Evolutionary conservation across 768 basidiomycete species (phyloP), one percentile per base, ranked within the genome.

Genomic region (Kondoa malvinella): DNA sequence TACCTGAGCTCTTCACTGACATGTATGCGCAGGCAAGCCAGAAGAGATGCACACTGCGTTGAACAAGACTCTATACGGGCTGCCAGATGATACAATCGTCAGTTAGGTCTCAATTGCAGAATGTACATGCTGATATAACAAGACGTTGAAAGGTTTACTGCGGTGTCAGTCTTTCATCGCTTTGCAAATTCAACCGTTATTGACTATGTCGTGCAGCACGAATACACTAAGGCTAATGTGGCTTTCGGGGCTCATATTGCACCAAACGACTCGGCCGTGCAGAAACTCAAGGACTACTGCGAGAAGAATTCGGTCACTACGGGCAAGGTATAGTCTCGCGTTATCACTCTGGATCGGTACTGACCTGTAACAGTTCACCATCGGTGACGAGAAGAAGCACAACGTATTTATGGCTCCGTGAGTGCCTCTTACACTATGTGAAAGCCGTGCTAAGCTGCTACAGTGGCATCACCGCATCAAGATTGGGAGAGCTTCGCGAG

Each of bases 361-460:
- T 50, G 40, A 21, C 40, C 8, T 50, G 21, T 63, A 33, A 8
- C 32, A 63, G 75, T 87, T 87, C 15, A 95, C 91, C 0, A 92
- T 97, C 63, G 87, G 83, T 0, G 88, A 97, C 72, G 94, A 97
- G 80, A 92, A 91, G 78, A 80, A 84, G 71, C 92, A 89, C 88
- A 97, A 97, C 77, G 85, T 90, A 4, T 25, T 66, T 25, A 12
- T n/a, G 61, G 31, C 29, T 34, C 61, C 29, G 61, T 63, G n/a
- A 63, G 61, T 8, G 3, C 3, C 15, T 63, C 8, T 33, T 60
- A 14, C 58, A 25, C 27, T 31, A 29, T 14, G 14, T 31, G 25
- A 2, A 1, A 66, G 33, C 1, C 4, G 3, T 25, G 56, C 30
- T 16, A 25, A 2, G 12, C 3, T 12, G 4, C 26, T 30, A 57